These are phyloP conservation scores for Phytopythium aichiense DNA, from an alignment of 352 stramenopile species.

Conservation along the genomic window DNA sequence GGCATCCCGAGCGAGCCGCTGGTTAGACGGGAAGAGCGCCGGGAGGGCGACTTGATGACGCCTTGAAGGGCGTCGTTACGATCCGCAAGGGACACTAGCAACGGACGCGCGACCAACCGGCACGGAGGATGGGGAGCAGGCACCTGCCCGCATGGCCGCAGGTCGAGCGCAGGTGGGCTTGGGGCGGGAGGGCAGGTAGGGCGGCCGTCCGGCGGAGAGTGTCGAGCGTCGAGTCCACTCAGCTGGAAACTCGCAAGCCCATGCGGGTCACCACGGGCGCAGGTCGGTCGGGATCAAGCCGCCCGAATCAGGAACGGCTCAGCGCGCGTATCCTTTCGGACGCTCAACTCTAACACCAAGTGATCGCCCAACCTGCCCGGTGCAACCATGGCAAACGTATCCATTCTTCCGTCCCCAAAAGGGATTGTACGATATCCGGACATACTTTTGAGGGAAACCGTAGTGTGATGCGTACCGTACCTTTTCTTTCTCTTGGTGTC, in stretches of 20 bases:
- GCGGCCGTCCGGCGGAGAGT: background rate
- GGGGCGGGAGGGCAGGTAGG: background rate
- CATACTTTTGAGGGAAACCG: background rate
- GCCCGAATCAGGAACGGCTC: background rate
- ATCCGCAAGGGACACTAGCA: background rate
- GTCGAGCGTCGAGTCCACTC: background rate
- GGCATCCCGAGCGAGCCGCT: background rate
- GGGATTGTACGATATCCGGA: background rate
- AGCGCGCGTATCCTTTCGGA: background rate
- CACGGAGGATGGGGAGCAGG: background rate
- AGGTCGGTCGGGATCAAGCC: background rate
- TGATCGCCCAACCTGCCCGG: background rate
- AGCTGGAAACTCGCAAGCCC: background rate
- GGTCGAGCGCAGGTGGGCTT: background rate
- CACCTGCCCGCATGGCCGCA: conserved; percentile 3
- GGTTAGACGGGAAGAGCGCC: background rate
- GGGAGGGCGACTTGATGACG: background rate
- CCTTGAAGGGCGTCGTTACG: conserved; percentile 1
- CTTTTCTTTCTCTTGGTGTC: background rate
- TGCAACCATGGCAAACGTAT: background rate
- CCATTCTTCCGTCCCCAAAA: background rate
- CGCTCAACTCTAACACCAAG: background rate
- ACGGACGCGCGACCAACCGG: conserved; percentile 1
- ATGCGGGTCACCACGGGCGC: background rate
- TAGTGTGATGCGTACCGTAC: background rate